phyloP scores from a whole-genome alignment of 208 protist genomes.

The Vickermania spadyakhi region DNA sequence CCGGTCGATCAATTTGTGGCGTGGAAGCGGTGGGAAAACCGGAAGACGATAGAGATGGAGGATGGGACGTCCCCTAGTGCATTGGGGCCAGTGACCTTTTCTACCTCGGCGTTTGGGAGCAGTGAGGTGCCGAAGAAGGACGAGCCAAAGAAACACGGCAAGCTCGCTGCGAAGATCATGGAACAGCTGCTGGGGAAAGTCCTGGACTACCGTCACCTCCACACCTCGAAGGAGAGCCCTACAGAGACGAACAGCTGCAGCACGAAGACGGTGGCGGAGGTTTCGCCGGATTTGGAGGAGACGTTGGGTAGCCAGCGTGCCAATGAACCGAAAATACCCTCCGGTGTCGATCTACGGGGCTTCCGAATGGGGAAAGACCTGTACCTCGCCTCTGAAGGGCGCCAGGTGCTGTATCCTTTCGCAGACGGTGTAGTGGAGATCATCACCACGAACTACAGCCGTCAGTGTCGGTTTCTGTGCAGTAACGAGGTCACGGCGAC shows the following conservation, averaged over 20 bases:
- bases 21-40: slow-evolving; percentile 1
- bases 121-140: neutral
- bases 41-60: neutral
- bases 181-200: slow-evolving; percentile 2
- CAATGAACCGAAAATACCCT: neutral
- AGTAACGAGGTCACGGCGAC: slow-evolving; percentile 50
- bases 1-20: slow-evolving; percentile 20
- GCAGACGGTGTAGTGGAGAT: slow-evolving; percentile 63
- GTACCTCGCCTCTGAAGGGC: slow-evolving; percentile 25
- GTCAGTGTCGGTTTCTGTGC: slow-evolving; percentile 65
- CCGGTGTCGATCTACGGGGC: neutral
- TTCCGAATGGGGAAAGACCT: neutral
- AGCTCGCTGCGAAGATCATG: neutral
- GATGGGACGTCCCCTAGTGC: neutral
- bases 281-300: neutral
- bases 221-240: neutral
- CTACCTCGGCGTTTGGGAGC: neutral
- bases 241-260: too few species aligned
- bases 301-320: neutral
- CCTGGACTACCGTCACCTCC: neutral
- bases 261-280: neutral
- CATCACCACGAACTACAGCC: slow-evolving; percentile 32
- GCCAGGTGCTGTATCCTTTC: slow-evolving; percentile 34
- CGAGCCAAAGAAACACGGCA: neutral
- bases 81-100: neutral